These are phyloP conservation scores for Amanita muscaria DNA, from an alignment of 768 basidiomycete genomes.

Conservation along the genomic window DNA sequence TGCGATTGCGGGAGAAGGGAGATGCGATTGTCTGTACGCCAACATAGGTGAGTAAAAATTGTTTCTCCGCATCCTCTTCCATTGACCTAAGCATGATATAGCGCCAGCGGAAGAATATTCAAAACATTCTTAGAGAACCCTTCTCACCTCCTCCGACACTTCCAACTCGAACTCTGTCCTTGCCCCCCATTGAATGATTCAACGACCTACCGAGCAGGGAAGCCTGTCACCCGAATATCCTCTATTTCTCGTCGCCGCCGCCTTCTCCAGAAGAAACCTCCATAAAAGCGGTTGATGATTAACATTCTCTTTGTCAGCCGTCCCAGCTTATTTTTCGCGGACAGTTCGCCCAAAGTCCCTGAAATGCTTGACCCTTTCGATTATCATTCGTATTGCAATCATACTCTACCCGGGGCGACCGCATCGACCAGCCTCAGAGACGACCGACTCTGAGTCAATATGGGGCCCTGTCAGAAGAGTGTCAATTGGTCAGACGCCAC, in stretches of 20 bases:
- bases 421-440: background rate
- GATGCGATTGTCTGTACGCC: too few species aligned
- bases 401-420: background rate
- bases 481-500: too few species aligned
- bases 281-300: constrained; percentile 2
- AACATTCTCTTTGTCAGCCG: constrained; percentile 9
- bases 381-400: background rate
- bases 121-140: constrained; percentile 23
- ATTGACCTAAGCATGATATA: too few species aligned
- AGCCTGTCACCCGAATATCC: constrained; percentile 12
- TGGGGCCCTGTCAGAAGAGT: too few species aligned
- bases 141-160: constrained; percentile 37
- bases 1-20: too few species aligned
- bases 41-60: too few species aligned
- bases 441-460: too few species aligned
- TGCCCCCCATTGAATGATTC: constrained; percentile 28
- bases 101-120: too few species aligned
- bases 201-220: background rate
- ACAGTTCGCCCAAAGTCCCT: background rate
- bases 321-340: constrained; percentile 11
- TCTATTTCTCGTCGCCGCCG: constrained; percentile 26
- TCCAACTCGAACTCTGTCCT: constrained; percentile 24
- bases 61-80: too few species aligned
- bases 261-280: constrained; percentile 29
- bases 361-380: background rate